Base-by-base conservation (phyloP, 2,329 filamentous ascomycete genomes). In the Pezicula rhizophila region DNA sequence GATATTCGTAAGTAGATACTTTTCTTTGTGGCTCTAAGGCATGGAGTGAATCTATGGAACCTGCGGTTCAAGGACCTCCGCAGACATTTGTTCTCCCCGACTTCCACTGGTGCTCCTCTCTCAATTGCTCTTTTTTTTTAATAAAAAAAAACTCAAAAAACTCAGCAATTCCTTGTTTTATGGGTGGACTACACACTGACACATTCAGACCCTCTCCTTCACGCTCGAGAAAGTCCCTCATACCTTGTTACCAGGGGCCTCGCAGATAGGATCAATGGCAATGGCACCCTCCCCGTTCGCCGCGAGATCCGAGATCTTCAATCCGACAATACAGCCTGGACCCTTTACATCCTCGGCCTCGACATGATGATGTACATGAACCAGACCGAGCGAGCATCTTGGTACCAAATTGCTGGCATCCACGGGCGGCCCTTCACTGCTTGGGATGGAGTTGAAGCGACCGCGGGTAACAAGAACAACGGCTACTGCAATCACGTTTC, bases 401-500 rank as follows among this genome's bases (percentile, higher is more conserved):
- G 58, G 54, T 64, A 61, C 52, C 54, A 60, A 34, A 51, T 64
- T 18, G 45, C 52, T 39, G 60, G 59, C 11, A 60, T 63, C 17
- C 61, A 63, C 50, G 60, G 60, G 8, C 50, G 56, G 15, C 61
- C 61, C 5, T 62, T 56, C 37, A 14, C 48, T 14, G 45, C 56
- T 12, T 63, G 51, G 33, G 52, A 62, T 42, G 51, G 52, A 37
- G 60, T 57, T 14, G 43, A 49, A 20, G 38, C 57, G 8, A 49
- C 37, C 7, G 18, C 49, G 4, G 56, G 55, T 8, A 49, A 55
- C 8, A 47, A 51, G 11, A 26, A 55, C 2, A 56, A 50, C 37
- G 60, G 60, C 18, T 63, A 63, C 47, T 62, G 60, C 38, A 50
- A 50, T 6, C 60, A 63, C 51, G 53, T 57, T 20, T 61, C 60